Evolutionary conservation across 2,329 filamentous ascomycete species (phyloP).

Genomic region (Aspergillus phoenicis): DNA sequence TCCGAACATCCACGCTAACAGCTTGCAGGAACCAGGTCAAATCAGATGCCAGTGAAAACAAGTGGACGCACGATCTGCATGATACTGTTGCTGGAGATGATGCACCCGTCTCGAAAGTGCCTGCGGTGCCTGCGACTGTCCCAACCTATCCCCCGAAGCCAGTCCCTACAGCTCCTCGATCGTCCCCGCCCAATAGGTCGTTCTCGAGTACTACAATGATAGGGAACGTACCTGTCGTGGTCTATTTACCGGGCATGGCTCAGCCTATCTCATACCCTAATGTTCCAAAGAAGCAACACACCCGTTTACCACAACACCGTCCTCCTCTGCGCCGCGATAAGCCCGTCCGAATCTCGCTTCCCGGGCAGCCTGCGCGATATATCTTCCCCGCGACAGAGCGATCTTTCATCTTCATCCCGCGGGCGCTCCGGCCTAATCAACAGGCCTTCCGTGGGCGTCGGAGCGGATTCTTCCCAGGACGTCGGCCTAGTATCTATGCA

Average conservation of each 20-base stretch:
- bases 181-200: constrained; percentile 69
- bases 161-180: constrained; percentile 54
- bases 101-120: constrained; percentile 35
- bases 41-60: constrained; percentile 64
- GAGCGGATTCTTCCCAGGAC: constrained; percentile 68
- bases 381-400: constrained; percentile 87
- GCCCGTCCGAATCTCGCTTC: constrained; percentile 89
- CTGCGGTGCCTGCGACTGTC: constrained; percentile 28
- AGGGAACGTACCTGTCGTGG: constrained; percentile 81
- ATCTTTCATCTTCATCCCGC: constrained; percentile 97
- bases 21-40: constrained; percentile 43
- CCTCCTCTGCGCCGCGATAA: constrained; percentile 94
- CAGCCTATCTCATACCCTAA: constrained; percentile 70
- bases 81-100: constrained; percentile 59
- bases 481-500: constrained; percentile 69
- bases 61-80: constrained; percentile 95
- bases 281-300: constrained; percentile 85
- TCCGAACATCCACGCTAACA: constrained; percentile 27
- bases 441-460: constrained; percentile 72
- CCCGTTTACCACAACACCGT: constrained; percentile 89
- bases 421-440: constrained; percentile 89
- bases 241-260: constrained; percentile 76
- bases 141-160: constrained; percentile 37
- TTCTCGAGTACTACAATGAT: constrained; percentile 83
- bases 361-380: constrained; percentile 76